phyloP scores from a whole-genome alignment of 2,329 filamentous ascomycete genomes.

The Didymella sp. region DNA sequence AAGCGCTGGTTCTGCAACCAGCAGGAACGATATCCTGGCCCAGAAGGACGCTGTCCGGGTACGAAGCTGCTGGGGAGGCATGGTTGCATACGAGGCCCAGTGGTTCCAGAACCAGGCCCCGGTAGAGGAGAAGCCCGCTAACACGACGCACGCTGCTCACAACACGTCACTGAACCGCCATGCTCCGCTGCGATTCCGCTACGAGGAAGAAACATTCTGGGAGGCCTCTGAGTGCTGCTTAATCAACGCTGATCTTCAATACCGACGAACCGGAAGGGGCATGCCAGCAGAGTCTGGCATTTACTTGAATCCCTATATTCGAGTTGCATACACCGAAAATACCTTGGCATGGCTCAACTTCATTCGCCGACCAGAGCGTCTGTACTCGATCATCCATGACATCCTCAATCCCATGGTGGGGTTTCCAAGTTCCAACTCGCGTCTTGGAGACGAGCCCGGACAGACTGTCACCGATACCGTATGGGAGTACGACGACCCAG shows the following conservation, averaged over 20 bases:
- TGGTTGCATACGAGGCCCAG: constrained; percentile 70
- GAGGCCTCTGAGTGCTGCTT: constrained; percentile 59
- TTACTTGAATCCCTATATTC: constrained; percentile 77
- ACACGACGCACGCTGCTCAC: constrained; percentile 29
- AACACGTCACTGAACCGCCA: constrained; percentile 24
- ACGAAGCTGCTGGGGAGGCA: constrained; percentile 78
- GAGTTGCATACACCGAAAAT: constrained; percentile 69
- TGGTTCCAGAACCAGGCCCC: constrained; percentile 60
- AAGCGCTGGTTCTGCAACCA: constrained; percentile 57
- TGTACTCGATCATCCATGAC: constrained; percentile 67
- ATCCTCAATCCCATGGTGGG: constrained; percentile 63
- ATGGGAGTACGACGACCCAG: constrained; percentile 56
- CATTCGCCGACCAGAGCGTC: constrained; percentile 69
- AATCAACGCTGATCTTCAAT: constrained; percentile 55
- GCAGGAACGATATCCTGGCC: constrained; percentile 67
- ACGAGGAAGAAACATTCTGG: constrained; percentile 54
- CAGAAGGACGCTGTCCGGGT: constrained; percentile 71
- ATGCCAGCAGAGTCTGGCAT: constrained; percentile 62
- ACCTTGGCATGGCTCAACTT: constrained; percentile 66
- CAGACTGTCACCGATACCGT: constrained; percentile 60
- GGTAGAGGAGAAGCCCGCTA: constrained; percentile 6
- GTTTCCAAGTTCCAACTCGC: constrained; percentile 66
- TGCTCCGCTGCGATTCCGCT: constrained; percentile 54
- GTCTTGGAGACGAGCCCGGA: constrained; percentile 66
- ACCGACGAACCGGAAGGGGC: constrained; percentile 46